phyloP scores from a whole-genome alignment of 2,329 filamentous ascomycete species.

The Xylariomycetidae sp. region DNA sequence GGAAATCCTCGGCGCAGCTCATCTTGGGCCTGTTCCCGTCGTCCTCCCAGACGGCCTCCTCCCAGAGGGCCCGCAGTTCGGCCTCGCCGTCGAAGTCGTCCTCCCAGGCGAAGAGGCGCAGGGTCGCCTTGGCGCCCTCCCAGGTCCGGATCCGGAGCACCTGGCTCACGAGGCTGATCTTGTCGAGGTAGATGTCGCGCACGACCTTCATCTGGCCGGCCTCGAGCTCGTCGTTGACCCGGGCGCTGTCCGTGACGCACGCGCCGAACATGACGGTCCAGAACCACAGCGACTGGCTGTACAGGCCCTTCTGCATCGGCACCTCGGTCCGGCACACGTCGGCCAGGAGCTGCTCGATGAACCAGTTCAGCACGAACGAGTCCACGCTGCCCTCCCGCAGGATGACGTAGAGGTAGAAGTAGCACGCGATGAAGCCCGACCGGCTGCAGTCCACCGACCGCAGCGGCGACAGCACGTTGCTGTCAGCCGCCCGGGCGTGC shows the following conservation, averaged over 20 bases:
- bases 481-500: conserved; percentile 13
- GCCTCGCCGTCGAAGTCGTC: conserved; percentile 36
- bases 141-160: conserved; percentile 34
- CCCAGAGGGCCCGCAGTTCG: conserved; percentile 37
- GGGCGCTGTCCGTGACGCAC: conserved; percentile 34
- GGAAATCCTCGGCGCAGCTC: conserved; percentile 6
- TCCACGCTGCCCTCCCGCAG: conserved; percentile 37
- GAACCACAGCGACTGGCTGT: conserved; percentile 39
- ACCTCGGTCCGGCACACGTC: conserved; percentile 37
- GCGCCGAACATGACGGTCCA: conserved; percentile 43
- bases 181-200: conserved; percentile 34
- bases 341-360: conserved; percentile 40
- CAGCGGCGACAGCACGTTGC: conserved; percentile 11
- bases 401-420: conserved; percentile 43
- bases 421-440: conserved; percentile 41
- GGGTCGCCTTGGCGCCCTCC: conserved; percentile 31
- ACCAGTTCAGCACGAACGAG: conserved; percentile 39
- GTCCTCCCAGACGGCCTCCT: conserved; percentile 31
- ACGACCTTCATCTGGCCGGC: conserved; percentile 33
- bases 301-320: conserved; percentile 35
- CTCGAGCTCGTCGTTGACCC: conserved; percentile 30
- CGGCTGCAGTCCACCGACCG: conserved; percentile 33
- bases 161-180: conserved; percentile 35
- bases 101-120: conserved; percentile 35
- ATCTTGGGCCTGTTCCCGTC: conserved; percentile 12